phyloP scores from a whole-genome alignment of 2,329 filamentous ascomycete genomes.

The Aspergillus japonicus region DNA sequence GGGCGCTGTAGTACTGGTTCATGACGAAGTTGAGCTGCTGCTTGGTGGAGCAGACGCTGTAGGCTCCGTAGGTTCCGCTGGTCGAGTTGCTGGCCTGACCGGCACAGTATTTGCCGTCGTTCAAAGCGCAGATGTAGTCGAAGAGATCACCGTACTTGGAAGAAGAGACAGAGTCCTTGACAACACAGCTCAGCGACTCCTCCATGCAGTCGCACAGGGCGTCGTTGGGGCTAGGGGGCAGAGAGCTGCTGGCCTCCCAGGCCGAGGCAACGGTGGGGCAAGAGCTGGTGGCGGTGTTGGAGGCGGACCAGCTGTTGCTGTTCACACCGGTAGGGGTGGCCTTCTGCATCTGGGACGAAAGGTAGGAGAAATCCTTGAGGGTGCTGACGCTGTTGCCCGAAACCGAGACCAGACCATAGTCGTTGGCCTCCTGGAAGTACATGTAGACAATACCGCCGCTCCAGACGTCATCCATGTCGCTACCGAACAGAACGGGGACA shows the following conservation, averaged over 20 bases:
- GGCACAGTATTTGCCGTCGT: conserved; percentile 32
- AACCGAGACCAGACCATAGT: conserved; percentile 70
- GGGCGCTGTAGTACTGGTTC: conserved; percentile 46
- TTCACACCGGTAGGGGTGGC: conserved; percentile 66
- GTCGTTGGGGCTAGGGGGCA: conserved; percentile 79
- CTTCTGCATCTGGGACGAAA: conserved; percentile 68
- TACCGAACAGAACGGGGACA: conserved; percentile 74
- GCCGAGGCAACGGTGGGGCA: conserved; percentile 67
- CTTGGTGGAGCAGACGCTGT: conserved; percentile 47
- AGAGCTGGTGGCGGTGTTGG: conserved; percentile 63
- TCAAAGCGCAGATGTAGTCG: conserved; percentile 45
- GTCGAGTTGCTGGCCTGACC: conserved; percentile 43
- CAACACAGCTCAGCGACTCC: conserved; percentile 68
- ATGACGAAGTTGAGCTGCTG: conserved; percentile 50
- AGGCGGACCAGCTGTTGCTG: conserved; percentile 67
- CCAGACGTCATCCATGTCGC: conserved; percentile 81
- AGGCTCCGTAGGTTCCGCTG: conserved; percentile 47
- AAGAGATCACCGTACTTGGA: conserved; percentile 65
- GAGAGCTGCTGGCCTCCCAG: conserved; percentile 68
- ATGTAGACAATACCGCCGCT: conserved; percentile 98
- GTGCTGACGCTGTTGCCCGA: conserved; percentile 62
- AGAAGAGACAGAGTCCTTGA: conserved; percentile 57
- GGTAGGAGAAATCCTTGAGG: conserved; percentile 70
- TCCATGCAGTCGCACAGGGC: conserved; percentile 85
- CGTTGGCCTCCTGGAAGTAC: conserved; percentile 90